Evolutionary conservation across 2,329 filamentous ascomycete species (phyloP).

Genomic region (Stagonosporopsis vannaccii): DNA sequence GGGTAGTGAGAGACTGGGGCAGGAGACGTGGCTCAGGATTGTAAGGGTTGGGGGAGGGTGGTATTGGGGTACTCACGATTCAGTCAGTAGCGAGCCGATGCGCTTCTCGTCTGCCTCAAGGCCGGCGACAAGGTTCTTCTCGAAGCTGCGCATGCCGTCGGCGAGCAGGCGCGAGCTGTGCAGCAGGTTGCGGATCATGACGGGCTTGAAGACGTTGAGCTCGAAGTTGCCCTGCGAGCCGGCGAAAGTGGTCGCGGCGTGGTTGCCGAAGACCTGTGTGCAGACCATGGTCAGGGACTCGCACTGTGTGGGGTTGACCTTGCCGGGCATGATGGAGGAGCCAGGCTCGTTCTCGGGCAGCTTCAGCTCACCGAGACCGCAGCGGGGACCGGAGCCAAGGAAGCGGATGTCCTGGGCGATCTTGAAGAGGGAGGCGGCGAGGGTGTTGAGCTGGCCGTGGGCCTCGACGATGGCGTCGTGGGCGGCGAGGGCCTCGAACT

Average conservation of each 20-base stretch:
- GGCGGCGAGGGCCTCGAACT: constrained; percentile 95
- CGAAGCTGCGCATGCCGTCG: constrained; percentile 94
- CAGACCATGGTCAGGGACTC: constrained; percentile 98
- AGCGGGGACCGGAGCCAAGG: constrained; percentile 93
- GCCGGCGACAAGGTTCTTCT: constrained; percentile 88
- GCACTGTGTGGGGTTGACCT: constrained; percentile 99
- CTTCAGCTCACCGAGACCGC: constrained; percentile 90
- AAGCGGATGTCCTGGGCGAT: constrained; percentile 98
- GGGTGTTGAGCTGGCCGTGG: constrained; percentile 89
- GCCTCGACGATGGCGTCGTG: constrained; percentile 97
- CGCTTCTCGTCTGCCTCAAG: constrained; percentile 93
- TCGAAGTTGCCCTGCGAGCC: constrained; percentile 99
- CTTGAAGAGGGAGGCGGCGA: constrained; percentile 92
- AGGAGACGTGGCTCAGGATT: no score
- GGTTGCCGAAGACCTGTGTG: constrained; percentile 97
- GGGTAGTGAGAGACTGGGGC: no score
- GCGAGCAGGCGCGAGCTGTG: constrained; percentile 88
- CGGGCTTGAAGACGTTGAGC: constrained; percentile 98
- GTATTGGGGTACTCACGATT: constrained; percentile 70
- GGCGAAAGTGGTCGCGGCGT: constrained; percentile 89
- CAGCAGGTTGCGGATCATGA: constrained; percentile 92
- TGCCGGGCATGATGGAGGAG: constrained; percentile 98
- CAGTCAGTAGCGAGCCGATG: constrained; percentile 88
- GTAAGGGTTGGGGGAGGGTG: background rate
- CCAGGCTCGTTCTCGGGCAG: constrained; percentile 98